A percentile compares a stretch with the other conserved stretches of the same genome.
phyloP scores from a whole-genome alignment of 306 rosid genomes.

The Vicia sativa region DNA sequence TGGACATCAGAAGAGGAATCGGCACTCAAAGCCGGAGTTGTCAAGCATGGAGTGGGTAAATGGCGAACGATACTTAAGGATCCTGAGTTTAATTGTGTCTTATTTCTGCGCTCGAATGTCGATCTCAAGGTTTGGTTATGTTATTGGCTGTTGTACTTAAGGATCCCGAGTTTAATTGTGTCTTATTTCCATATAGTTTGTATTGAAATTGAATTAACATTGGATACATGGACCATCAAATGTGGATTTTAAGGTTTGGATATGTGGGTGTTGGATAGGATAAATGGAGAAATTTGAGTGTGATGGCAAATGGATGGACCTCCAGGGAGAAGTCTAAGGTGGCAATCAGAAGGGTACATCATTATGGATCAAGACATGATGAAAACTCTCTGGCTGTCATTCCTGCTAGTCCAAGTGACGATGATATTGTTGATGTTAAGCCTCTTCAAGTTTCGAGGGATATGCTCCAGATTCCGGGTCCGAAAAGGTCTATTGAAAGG shows the following conservation, averaged over 20 bases:
- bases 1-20: conserved; percentile 93
- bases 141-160: conserved; percentile 14
- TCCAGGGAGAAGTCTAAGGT: conserved; percentile 81
- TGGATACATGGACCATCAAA: conserved; percentile 13
- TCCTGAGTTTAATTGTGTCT: conserved; percentile 77
- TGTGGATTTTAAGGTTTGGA: conserved; percentile 30
- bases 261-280: conserved; percentile 56
- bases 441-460: conserved; percentile 66
- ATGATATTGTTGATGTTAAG: conserved; percentile 64
- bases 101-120: conserved; percentile 88
- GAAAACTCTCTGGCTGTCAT: conserved; percentile 49
- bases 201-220: conserved; percentile 35
- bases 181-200: neutral
- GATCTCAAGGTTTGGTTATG: conserved; percentile 83
- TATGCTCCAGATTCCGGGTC: conserved; percentile 52
- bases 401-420: conserved; percentile 70
- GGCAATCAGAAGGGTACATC: conserved; percentile 63
- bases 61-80: conserved; percentile 98
- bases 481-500: conserved; percentile 77
- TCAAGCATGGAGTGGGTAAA: conserved; percentile 96
- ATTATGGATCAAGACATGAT: conserved; percentile 62
- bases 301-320: conserved; percentile 94
- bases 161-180: too few relatives aligned
- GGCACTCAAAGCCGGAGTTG: conserved; percentile 95
- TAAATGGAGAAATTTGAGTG: conserved; percentile 97